phyloP scores from a whole-genome alignment of 352 stramenopile species.

The Pythium pyrilobum region DNA sequence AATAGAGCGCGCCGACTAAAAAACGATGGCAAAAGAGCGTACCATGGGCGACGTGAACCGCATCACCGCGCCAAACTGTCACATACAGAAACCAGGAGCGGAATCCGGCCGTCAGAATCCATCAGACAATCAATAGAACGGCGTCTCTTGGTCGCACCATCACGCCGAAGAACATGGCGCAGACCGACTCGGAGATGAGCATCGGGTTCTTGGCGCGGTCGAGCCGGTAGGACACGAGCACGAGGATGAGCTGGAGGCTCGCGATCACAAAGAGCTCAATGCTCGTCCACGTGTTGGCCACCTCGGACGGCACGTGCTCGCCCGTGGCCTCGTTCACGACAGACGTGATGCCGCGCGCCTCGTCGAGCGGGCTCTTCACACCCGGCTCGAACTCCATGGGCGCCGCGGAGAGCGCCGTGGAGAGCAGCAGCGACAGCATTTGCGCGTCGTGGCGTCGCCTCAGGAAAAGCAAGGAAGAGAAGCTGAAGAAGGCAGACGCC shows the following conservation, averaged over 20 bases:
- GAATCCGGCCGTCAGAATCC: too few relatives aligned
- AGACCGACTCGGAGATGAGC: constrained; percentile 78
- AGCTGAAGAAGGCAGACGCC: constrained; percentile 6
- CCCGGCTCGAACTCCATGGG: not conserved
- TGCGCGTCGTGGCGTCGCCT: not conserved
- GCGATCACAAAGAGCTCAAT: constrained; percentile 78
- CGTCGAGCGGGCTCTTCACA: constrained; percentile 7
- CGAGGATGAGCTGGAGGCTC: constrained; percentile 73
- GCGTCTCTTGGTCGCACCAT: too few relatives aligned
- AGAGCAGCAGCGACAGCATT: constrained; percentile 12
- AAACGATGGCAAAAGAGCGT: not conserved
- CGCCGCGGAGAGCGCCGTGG: constrained; percentile 3
- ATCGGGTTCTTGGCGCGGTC: constrained; percentile 56
- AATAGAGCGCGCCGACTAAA: not conserved
- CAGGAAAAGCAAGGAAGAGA: not conserved
- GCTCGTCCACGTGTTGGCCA: constrained; percentile 41
- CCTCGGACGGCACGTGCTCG: constrained; percentile 23
- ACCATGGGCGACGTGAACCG: constrained; percentile 80
- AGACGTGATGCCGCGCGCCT: constrained; percentile 13
- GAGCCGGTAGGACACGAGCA: constrained; percentile 77
- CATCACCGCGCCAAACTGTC: constrained; percentile 66
- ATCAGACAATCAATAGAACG: too few relatives aligned
- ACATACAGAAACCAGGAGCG: too few relatives aligned
- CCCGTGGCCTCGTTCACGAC: constrained; percentile 19
- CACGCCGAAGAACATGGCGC: constrained; percentile 80